Percentiles rank a stretch among this genome's conserved stretches.
phyloP scores from a whole-genome alignment of 306 rosid genomes.

The Citrullus mucosospermus region DNA sequence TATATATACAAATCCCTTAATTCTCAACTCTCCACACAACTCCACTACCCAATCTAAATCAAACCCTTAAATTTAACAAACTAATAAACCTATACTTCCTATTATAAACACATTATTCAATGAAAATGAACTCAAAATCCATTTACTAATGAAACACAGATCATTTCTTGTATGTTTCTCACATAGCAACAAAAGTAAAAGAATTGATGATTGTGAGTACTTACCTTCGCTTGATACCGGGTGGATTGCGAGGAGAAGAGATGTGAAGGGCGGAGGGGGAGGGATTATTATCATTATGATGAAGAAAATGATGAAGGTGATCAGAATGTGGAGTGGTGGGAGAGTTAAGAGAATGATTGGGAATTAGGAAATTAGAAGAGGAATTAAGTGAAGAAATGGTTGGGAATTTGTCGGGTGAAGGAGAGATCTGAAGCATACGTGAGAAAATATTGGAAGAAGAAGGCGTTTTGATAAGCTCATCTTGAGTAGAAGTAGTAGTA shows the following conservation, averaged over 20 bases:
- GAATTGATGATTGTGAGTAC: background rate
- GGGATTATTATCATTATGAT: background rate
- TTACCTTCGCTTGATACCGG: conserved; percentile 46
- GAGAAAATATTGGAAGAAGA: conserved; percentile 47
- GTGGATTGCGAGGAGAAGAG: conserved; percentile 47
- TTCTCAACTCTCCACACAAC: background rate
- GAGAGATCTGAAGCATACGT: conserved; percentile 87
- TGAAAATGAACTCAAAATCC: too few species aligned
- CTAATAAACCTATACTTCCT: background rate
- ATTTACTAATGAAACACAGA: too few species aligned
- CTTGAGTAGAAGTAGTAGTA: background rate
- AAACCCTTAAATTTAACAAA: background rate
- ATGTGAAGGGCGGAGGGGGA: conserved; percentile 21
- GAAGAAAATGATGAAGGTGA: conserved; percentile 5
- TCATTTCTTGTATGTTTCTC: too few species aligned
- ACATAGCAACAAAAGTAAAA: too few species aligned
- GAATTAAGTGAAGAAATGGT: background rate
- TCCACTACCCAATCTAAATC: background rate
- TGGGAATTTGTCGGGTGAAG: conserved; percentile 10
- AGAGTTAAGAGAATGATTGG: background rate
- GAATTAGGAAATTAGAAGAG: background rate
- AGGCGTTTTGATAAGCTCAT: conserved; percentile 11
- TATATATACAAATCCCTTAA: background rate
- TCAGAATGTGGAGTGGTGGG: background rate
- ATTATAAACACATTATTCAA: too few species aligned